Percentiles rank a stretch among this genome's conserved stretches.
Conservation (phyloP, 2,329 filamentous ascomycete species). For the Calonectria multiphialidica region DNA sequence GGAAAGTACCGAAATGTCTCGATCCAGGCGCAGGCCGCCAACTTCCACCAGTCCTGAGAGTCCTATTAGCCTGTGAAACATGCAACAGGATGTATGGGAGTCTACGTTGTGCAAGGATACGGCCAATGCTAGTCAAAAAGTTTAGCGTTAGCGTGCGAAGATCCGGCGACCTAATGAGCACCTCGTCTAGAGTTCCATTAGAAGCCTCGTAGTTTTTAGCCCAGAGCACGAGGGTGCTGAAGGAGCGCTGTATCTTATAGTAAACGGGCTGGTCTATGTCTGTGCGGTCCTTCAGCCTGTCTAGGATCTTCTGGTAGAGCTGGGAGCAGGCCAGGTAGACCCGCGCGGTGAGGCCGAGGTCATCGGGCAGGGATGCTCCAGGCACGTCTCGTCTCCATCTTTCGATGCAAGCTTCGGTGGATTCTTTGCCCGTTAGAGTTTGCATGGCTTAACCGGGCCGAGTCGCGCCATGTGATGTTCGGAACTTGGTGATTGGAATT, state of each 20-base stretch:
- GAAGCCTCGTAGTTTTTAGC: neutral
- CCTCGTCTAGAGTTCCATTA: slow-evolving; percentile 4
- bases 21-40: neutral
- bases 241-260: slow-evolving; percentile 4
- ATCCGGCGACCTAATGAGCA: neutral
- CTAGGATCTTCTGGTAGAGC: slow-evolving; percentile 3
- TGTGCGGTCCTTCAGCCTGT: slow-evolving; percentile 4
- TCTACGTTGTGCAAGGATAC: slow-evolving; percentile 8
- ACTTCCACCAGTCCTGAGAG: neutral
- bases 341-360: neutral
- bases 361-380: slow-evolving; percentile 5
- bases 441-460: slow-evolving; percentile 12
- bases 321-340: slow-evolving; percentile 3
- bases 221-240: slow-evolving; percentile 1
- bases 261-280: slow-evolving; percentile 3
- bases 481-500: slow-evolving; percentile 11
- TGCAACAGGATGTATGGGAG: neutral
- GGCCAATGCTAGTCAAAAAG: slow-evolving; percentile 6
- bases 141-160: slow-evolving; percentile 12
- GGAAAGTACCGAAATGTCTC: neutral
- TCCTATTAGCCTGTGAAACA: slow-evolving; percentile 4
- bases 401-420: neutral
- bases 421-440: slow-evolving; percentile 7
- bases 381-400: slow-evolving; percentile 7
- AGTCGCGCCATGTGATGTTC: slow-evolving; percentile 8